Evolutionary conservation across 306 rosid species (phyloP).

Genomic region (Prunus kanzakura): DNA sequence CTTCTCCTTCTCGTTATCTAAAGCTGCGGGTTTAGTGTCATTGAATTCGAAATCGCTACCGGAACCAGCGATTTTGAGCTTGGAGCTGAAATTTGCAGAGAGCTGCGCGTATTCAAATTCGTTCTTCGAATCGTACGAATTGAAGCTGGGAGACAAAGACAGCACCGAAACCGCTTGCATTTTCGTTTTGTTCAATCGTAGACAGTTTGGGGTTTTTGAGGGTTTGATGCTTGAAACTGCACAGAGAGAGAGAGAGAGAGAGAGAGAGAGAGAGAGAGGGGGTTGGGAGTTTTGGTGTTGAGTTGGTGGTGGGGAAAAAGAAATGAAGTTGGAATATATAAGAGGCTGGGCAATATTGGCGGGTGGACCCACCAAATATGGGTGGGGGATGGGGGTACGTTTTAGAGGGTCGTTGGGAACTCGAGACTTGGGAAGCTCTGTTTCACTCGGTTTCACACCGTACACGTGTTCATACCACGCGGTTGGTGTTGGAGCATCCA

Average conservation of each 20-base stretch:
- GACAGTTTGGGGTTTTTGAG: background rate
- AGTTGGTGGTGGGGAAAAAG: background rate
- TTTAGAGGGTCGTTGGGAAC: background rate
- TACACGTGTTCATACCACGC: conserved; percentile 16
- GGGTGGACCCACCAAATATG: conserved; percentile 9
- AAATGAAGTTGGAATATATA: background rate
- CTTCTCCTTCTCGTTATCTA: background rate
- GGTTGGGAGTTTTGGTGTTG: background rate
- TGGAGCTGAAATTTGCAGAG: conserved; percentile 36
- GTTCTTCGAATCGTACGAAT: background rate
- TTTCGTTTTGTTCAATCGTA: background rate
- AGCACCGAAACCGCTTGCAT: conserved; percentile 43
- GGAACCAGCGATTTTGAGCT: conserved; percentile 29
- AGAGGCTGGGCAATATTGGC: background rate
- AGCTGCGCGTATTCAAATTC: conserved; percentile 8
- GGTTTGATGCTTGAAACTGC: background rate
- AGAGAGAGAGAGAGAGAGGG: background rate
- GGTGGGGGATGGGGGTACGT: background rate
- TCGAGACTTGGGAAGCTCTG: background rate
- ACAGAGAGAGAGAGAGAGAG: background rate
- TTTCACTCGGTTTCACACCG: conserved; percentile 1
- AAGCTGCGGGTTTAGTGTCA: background rate
- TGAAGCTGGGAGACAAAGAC: conserved; percentile 15
- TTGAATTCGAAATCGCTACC: background rate
- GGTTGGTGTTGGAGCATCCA: background rate